Conservation (phyloP, 495 filamentous ascomycete species). For the Hypoxylon cercidicola region DNA sequence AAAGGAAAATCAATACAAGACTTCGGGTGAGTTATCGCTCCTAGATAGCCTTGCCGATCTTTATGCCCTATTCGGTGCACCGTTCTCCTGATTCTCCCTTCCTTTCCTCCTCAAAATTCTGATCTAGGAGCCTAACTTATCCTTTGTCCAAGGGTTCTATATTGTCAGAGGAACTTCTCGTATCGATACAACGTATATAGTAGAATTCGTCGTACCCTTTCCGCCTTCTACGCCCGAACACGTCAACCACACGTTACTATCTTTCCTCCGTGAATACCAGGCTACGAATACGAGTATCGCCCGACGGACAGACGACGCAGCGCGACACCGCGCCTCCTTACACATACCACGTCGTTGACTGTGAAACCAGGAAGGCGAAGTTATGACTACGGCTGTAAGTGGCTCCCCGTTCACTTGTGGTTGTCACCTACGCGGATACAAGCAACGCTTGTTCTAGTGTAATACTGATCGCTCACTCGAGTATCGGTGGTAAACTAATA, state of each 20-base stretch:
- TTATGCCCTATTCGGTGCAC: neutral
- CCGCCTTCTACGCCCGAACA: conserved; percentile 7
- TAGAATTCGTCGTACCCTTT: conserved; percentile 17
- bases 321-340: conserved; percentile 8
- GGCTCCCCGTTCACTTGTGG: neutral
- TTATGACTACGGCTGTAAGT: conserved; percentile 38
- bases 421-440: neutral
- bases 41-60: conserved; percentile 14
- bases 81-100: conserved; percentile 7
- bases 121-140: conserved; percentile 18
- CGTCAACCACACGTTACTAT: conserved; percentile 15
- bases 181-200: conserved; percentile 38
- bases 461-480: too few relatives aligned
- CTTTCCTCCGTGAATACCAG: conserved; percentile 5
- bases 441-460: neutral
- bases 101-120: conserved; percentile 4
- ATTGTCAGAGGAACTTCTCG: conserved; percentile 23
- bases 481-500: neutral
- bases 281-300: neutral
- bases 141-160: conserved; percentile 30
- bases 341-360: conserved; percentile 1
- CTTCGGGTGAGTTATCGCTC: conserved; percentile 22
- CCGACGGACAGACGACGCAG: conserved; percentile 10
- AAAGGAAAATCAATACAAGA: conserved; percentile 14
- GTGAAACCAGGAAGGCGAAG: conserved; percentile 6